Evolutionary conservation across 805 yeast species (phyloP), one percentile per base, ranked within the genome.

Genomic region (Saturnispora ahearnii): DNA sequence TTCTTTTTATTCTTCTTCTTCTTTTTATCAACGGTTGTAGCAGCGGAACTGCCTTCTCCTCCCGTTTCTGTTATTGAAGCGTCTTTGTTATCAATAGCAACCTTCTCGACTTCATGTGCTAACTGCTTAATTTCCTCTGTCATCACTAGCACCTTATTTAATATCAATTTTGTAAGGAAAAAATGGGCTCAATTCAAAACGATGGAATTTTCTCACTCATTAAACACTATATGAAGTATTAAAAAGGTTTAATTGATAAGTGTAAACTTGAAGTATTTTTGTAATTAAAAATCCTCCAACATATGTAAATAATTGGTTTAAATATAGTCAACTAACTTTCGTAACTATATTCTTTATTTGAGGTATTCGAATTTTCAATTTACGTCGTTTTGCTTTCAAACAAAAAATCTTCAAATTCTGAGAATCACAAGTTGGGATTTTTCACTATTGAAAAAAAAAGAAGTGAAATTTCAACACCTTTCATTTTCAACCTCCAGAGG

Each of bases 1-100:
- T 72, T 73, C 69, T 72, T 77, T 64, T 72, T 73, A 67, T 71
- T 79, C 73, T 74, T 78, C 72, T 79, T 81, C 41, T 36, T 40
- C 36, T 36, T 31, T 12, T 38, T 32, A 24, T 32, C 30, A 12
- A 5, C 37, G 2, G 29, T 26, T 5, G 18, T 26, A 31, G 37
- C 38, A 12, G 2, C 31, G 5, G 26, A 12, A 29, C 40, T 8
- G n/a, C 12, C 18, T 9, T 21, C 40, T 3, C n/a, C 38, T 18
- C 15, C 12, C 22, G 9, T 26, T 15, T 18, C 31, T 12, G 31
- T 42, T 21, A 40, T 10, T 31, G 24, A 13, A 12, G n/a, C 37
- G 11, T 46, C 36, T 9, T 12, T 21, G 40, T 18, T 36, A 38
- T 21, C 31, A 6, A 38, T 9, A 5, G 8, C 13, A 22, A 38